Evolutionary conservation across 116 monocot genomes (phyloP).

Genomic region (Thalassia testudinum): DNA sequence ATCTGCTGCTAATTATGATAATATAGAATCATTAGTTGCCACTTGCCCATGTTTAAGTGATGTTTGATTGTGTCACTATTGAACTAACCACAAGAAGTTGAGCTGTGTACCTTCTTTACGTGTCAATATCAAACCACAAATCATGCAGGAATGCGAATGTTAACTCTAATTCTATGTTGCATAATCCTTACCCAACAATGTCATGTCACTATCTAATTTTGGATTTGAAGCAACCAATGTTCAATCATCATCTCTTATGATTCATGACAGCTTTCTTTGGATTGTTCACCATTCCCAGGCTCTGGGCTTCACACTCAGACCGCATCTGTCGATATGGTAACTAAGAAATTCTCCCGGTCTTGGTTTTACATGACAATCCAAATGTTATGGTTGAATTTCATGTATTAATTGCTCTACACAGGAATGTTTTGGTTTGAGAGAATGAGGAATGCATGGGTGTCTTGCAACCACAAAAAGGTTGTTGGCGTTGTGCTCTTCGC

Average conservation of each 20-base stretch:
- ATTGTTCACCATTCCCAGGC: constrained; percentile 71
- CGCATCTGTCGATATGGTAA: constrained; percentile 63
- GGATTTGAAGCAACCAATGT: background rate
- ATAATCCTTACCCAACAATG: background rate
- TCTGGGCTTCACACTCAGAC: constrained; percentile 51
- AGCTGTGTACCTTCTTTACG: too few relatives aligned
- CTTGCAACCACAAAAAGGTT: constrained; percentile 84
- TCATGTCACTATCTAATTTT: background rate
- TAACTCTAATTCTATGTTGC: background rate
- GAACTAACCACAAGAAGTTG: too few relatives aligned
- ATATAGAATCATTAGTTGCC: too few relatives aligned
- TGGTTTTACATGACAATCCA: background rate
- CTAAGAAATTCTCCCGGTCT: background rate
- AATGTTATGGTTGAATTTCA: background rate
- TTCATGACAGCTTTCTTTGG: constrained; percentile 76
- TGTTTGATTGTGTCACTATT: too few relatives aligned
- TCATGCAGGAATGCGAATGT: too few relatives aligned
- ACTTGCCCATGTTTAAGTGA: too few relatives aligned
- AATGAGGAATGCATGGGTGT: constrained; percentile 67
- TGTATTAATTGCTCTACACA: constrained; percentile 1
- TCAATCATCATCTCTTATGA: background rate
- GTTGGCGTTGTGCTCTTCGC: constrained; percentile 44
- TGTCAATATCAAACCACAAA: too few relatives aligned
- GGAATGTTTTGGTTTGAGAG: constrained; percentile 75
- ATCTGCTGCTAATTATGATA: too few relatives aligned